Evolutionary conservation across 495 filamentous ascomycete genomes (phyloP), one percentile per base, ranked within the genome.

Genomic region (Neurospora discreta): DNA sequence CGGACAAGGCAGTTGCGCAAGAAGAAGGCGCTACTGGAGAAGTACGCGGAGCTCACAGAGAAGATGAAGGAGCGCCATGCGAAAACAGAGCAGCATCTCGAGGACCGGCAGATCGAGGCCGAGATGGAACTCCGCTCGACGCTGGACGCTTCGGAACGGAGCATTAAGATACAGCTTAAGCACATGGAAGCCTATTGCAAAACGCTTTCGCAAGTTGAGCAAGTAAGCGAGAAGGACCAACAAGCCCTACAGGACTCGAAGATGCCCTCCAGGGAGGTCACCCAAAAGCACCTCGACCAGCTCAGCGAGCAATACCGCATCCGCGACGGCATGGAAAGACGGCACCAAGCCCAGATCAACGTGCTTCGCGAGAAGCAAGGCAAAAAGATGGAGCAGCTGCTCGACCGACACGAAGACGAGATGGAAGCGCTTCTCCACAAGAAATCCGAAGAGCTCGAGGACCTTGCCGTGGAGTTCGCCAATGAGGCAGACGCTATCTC

Each of bases 161-260:
- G 88, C 73, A 88, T 91, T 5, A 80, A 85, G n/a, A 89, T 91
- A 20, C 89, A 90, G 46, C 86, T 94, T 41, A 88, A 88, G 75
- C 87, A 94, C 72, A 93, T 94, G 91, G 91, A 93, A 77, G 90
- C 89, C 3, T 94, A 92, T 76, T 91, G 91, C 78, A 85, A 86
- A 9, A 76, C 74, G 71, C 76, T 79, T 43, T 74, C 69, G 11
- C 80, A 80, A 30, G 75, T 76, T 20, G 26, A 79, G 67, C 46
- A 68, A 2, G 5, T 26, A 1, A 67, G 5, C 70, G 44, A 38
- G 20, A 68, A 36, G 30, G 41, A 69, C n/a, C 46, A 16, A 20
- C 46, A 16, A 20, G 30, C 38, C 2, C 13, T 30, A 9, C 23
- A 33, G 15, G 44, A 69, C 8, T 39, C n/a, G 26, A 44, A 76